Percentiles rank a stretch among this genome's conserved stretches.
Conservation (phyloP, 2,329 filamentous ascomycete species). For the Byssochlamys sp. region DNA sequence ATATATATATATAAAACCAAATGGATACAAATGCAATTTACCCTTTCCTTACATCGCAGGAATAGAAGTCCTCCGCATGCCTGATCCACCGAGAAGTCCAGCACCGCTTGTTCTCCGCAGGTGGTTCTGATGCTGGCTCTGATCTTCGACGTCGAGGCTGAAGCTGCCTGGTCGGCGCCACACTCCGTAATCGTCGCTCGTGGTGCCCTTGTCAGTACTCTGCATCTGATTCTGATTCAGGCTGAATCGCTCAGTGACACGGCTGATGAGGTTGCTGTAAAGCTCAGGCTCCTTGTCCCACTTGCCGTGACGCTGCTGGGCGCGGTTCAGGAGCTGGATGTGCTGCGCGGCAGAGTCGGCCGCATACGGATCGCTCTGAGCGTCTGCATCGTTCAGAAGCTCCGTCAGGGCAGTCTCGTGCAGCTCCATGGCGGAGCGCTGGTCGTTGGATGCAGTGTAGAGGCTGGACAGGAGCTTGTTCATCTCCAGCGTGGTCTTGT, state of each 20-base stretch:
- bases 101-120: background rate
- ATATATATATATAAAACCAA: background rate
- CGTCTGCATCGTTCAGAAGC: slow-evolving; percentile 18
- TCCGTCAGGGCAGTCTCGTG: slow-evolving; percentile 24
- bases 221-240: background rate
- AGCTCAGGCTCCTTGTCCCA: background rate
- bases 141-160: background rate
- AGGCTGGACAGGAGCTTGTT: slow-evolving; percentile 42
- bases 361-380: slow-evolving; percentile 10
- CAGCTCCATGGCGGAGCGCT: slow-evolving; percentile 20
- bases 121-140: background rate
- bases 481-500: slow-evolving; percentile 41
- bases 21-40: background rate
- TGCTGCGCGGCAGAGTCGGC: slow-evolving; percentile 11
- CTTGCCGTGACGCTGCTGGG: background rate
- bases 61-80: background rate
- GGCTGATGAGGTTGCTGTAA: background rate
- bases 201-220: background rate
- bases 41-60: background rate
- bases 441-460: slow-evolving; percentile 33
- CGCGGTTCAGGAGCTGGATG: background rate
- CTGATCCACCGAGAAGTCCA: background rate
- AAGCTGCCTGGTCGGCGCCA: background rate
- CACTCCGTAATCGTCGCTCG: background rate
- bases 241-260: background rate